Base-by-base conservation (phyloP, 352 stramenopile genomes). In the Albugo laibachii region DNA sequence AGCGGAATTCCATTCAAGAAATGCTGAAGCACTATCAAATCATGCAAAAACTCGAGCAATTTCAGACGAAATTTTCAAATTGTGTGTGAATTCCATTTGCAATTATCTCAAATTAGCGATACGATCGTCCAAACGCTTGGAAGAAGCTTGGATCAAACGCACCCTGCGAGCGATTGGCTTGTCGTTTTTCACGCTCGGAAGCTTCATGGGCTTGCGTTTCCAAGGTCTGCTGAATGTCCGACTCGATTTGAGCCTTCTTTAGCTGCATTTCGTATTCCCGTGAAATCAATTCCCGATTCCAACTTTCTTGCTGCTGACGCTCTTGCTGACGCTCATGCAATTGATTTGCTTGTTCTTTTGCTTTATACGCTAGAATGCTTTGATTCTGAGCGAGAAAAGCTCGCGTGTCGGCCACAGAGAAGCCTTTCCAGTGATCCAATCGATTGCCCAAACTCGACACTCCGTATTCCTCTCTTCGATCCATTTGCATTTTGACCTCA, bases 341-440 rank as follows among this genome's bases (percentile, higher is more conserved):
- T 31, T 8, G 3, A 41, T 65, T 58, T 14, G 69, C 61, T 20
- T 44, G 56, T 16, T 67, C 58, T 8, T 57, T 52, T 18, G 62
- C 62, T 42, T 80, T 80, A 8, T 78, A 68, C 11, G 56, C 53
- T 5, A 82, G 44, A 16, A 84, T 47, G 5, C 69, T 48, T 41
- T 87, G 66, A 46, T 87, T 84, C 27, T 63, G 63, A 2, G 60
- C 52, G 39, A 87, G 56, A 45, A 69, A 65, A 18, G 52, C 55
- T 38, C 59, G 65, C 0, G 67, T 81, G 53, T 84, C 63, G n/a
- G 69, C 53, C n/a, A 36, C 54, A 1, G 69, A 83, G 19, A 84
- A 65, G 0, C 74, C 74, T 48, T 87, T 87, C 71, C 71, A 87
- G 49, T 83, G 71, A 55, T 87, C 74, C 6, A 86, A 69, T 31